These are phyloP conservation scores for Phoma sp. DNA, from an alignment of 2,329 filamentous ascomycete genomes.

Conservation along the genomic window DNA sequence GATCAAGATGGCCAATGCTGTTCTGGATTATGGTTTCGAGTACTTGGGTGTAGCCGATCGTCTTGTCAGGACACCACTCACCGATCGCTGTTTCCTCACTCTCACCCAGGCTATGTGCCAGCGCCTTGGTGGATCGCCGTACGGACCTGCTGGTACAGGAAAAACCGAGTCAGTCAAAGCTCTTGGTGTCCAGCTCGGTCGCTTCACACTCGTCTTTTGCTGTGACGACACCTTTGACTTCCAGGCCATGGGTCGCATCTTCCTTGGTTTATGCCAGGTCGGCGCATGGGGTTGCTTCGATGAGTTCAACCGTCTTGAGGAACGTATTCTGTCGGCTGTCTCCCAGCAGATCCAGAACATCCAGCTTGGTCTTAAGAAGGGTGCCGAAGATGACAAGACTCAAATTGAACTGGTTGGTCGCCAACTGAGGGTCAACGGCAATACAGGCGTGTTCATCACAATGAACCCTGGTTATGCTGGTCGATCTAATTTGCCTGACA, in stretches of 20 bases:
- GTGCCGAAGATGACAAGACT: conserved; percentile 78
- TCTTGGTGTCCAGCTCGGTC: conserved; percentile 91
- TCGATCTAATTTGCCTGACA: conserved; percentile 96
- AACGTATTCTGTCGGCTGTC: conserved; percentile 95
- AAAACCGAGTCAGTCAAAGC: conserved; percentile 99
- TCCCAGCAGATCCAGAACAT: conserved; percentile 99
- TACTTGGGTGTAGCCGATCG: conserved; percentile 96
- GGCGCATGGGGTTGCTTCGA: conserved; percentile 99
- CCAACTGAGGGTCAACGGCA: conserved; percentile 85
- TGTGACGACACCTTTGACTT: conserved; percentile 99
- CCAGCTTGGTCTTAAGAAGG: conserved; percentile 90
- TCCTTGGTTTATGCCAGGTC: conserved; percentile 98
- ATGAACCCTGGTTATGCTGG: conserved; percentile 99
- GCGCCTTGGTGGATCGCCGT: conserved; percentile 93
- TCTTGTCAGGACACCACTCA: conserved; percentile 94
- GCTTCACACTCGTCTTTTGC: conserved; percentile 98
- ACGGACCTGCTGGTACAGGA: conserved; percentile 95
- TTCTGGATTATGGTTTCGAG: conserved; percentile 95
- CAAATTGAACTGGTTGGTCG: conserved; percentile 95
- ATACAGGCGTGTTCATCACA: conserved; percentile 99
- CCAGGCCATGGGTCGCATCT: conserved; percentile 99
- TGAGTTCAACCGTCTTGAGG: conserved; percentile 98
- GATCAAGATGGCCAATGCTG: conserved; percentile 96
- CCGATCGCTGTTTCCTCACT: conserved; percentile 97
- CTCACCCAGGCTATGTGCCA: conserved; percentile 96